Evolutionary conservation across 805 yeast genomes (phyloP), one percentile per base, ranked within the genome.

Genomic region (Spathaspora hagerdaliae): DNA sequence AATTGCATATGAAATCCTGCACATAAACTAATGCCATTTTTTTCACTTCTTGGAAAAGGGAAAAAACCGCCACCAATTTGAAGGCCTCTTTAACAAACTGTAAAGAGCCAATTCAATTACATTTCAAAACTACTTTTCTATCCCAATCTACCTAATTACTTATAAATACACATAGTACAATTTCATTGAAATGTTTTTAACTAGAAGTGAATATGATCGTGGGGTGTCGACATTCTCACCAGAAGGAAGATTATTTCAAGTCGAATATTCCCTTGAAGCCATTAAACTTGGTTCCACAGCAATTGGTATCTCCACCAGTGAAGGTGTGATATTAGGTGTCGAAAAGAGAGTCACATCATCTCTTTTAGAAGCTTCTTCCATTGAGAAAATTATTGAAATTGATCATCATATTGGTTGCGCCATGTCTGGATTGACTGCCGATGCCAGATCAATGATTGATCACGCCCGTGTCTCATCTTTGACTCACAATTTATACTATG

Each of bases 201-300:
- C 99, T n/a, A 86, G 99, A 83, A 87, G 96, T 71, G 99, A 94
- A 75, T 94, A 94, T 67, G 99, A 94, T 65, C 86, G 99, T 67
- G 99, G 99, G 52, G 99, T 94, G 41, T 86, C 95, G 60, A 95
- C 99, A 7, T 94, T 95, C 67, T 91, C 98, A 1, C 99, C 99
- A 26, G 99, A 95, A 65, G 99, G 99, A 26, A 86, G 99, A 63
- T 74, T 94, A 50, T 94, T 94, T 73, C 99, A 94, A 71, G 99
- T 94, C 38, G 99, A 94, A 66, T 94, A 94, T 66, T 94, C 99
- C 8, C 73, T 94, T 46, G 99, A 94, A 67, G 99, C 99, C 39
- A 94, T 94, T 67, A 94, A 94, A 61, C 76, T 85, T 36, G 96
- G 96, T n/a, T 89, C 97, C 38, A 94, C 99, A 1, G 99, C 99